Percentiles rank a stretch among this genome's conserved stretches.
phyloP scores from a whole-genome alignment of 371 early-diverging fungal genomes.

The Rhizopus arrhizus region DNA sequence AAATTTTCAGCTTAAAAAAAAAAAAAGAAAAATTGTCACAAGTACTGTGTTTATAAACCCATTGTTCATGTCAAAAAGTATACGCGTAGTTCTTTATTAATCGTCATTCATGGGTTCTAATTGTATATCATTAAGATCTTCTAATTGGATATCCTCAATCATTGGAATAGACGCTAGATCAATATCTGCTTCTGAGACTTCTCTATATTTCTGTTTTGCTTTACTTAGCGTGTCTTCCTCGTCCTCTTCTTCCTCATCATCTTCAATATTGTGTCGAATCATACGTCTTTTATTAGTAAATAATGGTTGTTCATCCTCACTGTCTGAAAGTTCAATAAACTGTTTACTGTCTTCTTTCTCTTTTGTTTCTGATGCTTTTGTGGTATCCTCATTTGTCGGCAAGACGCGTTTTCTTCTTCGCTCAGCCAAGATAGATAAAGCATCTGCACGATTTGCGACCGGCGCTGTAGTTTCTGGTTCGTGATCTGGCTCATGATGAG shows the following conservation, averaged over 20 bases:
- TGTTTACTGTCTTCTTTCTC: not conserved
- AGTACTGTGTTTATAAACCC: no score
- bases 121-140: not conserved
- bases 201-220: not conserved
- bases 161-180: not conserved
- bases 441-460: no score
- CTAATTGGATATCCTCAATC: not conserved
- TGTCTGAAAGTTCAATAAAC: conserved; percentile 2
- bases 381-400: not conserved
- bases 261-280: not conserved
- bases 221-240: not conserved
- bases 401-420: not conserved
- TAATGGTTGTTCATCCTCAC: not conserved
- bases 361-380: not conserved
- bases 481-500: not conserved
- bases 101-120: not conserved
- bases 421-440: not conserved
- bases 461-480: no score
- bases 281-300: not conserved
- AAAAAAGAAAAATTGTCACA: no score
- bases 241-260: not conserved
- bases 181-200: not conserved
- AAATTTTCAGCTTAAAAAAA: no score
- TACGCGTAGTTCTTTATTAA: no score
- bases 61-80: no score